A percentile compares a stretch with the other conserved stretches of the same genome.
Conservation (phyloP, 202 grass and related monocot species). For the Zizania palustris region DNA sequence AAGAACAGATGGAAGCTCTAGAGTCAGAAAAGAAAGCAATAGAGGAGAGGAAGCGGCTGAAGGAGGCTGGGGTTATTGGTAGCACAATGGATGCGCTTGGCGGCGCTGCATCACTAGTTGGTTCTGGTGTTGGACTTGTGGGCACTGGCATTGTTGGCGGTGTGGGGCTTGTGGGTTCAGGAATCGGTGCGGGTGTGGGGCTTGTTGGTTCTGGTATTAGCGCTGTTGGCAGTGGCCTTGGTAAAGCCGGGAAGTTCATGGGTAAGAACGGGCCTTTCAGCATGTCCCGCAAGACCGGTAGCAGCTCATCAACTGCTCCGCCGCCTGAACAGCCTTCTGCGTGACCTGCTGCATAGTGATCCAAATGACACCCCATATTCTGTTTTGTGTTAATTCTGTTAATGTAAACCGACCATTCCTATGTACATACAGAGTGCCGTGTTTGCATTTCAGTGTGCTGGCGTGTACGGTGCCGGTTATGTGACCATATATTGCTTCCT, state of each 20-base stretch:
- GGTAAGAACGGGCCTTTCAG: slow-evolving; percentile 61
- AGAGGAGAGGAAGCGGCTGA: slow-evolving; percentile 83
- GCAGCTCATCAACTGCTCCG: slow-evolving; percentile 43
- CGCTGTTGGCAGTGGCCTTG: slow-evolving; percentile 68
- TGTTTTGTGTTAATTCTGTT: slow-evolving; percentile 8
- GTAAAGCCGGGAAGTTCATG: slow-evolving; percentile 93
- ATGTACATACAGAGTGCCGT: not conserved
- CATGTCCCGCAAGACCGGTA: slow-evolving; percentile 71
- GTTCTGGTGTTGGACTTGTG: slow-evolving; percentile 75
- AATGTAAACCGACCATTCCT: not conserved
- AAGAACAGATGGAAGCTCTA: slow-evolving; percentile 69
- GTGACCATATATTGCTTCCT: slow-evolving; percentile 13
- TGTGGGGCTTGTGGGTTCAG: slow-evolving; percentile 57
- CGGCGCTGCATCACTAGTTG: slow-evolving; percentile 74
- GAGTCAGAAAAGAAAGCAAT: slow-evolving; percentile 70
- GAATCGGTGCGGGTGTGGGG: slow-evolving; percentile 56
- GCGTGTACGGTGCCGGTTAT: not conserved
- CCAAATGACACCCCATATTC: not conserved
- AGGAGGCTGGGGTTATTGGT: slow-evolving; percentile 83
- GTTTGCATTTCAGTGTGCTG: slow-evolving; percentile 7
- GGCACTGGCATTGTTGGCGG: slow-evolving; percentile 63
- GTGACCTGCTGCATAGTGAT: slow-evolving; percentile 40
- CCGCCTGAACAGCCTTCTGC: slow-evolving; percentile 48
- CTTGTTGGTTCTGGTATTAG: slow-evolving; percentile 71
- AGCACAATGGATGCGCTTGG: slow-evolving; percentile 94